Conservation (phyloP, 345 rosid species). For the Hibiscus mutabilis region DNA sequence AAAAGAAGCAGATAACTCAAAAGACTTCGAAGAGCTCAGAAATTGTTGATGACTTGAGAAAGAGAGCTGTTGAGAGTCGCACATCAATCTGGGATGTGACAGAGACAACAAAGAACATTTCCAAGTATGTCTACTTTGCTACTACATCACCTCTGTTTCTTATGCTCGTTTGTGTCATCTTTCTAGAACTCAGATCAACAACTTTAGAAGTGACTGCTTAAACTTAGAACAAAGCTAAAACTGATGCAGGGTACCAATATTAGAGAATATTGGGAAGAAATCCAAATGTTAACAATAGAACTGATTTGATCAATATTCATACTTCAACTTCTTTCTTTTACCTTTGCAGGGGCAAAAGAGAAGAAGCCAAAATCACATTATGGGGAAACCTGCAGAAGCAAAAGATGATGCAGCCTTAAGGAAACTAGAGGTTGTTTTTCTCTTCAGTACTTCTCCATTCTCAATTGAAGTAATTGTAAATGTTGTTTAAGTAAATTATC, state of each 20-base stretch:
- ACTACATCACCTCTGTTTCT: conserved; percentile 5
- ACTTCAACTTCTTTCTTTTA: background rate
- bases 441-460: conserved; percentile 13
- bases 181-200: background rate
- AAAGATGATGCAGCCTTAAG: conserved; percentile 91
- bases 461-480: background rate
- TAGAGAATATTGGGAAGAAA: background rate
- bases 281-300: background rate
- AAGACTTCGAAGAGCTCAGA: conserved; percentile 48
- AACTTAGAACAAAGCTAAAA: background rate
- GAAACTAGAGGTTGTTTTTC: conserved; percentile 74
- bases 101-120: conserved; percentile 42
- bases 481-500: conserved; percentile 1
- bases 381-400: conserved; percentile 99
- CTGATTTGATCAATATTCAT: background rate
- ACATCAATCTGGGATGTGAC: conserved; percentile 64
- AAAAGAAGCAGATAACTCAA: conserved; percentile 56
- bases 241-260: background rate
- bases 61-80: conserved; percentile 40
- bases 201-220: conserved; percentile 5
- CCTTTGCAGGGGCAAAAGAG: conserved; percentile 56
- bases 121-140: conserved; percentile 32
- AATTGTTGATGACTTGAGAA: conserved; percentile 63
- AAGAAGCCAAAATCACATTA: conserved; percentile 86
- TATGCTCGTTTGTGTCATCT: background rate